Percentiles rank a stretch among this genome's conserved stretches.
Evolutionary conservation across 2,329 filamentous ascomycete genomes (phyloP).

Genomic region (Passalora sequoiae): DNA sequence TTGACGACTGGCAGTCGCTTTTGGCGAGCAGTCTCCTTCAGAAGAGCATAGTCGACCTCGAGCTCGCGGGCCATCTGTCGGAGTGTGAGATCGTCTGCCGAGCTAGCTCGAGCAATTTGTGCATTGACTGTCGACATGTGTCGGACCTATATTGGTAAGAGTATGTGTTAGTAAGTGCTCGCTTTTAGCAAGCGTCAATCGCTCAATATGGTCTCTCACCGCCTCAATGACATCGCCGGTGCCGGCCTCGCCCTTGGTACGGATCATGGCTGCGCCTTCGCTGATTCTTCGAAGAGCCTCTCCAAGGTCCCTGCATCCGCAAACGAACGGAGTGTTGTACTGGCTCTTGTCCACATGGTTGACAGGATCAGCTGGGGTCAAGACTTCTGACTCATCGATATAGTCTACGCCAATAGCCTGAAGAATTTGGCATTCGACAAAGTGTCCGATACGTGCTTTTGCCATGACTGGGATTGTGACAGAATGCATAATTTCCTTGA

Average conservation of each 20-base stretch:
- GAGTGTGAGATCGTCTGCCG: conserved; percentile 65
- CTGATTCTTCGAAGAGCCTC: conserved; percentile 86
- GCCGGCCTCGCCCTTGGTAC: conserved; percentile 96
- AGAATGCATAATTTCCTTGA: conserved; percentile 87
- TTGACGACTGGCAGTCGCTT: conserved; percentile 92
- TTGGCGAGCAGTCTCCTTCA: conserved; percentile 81
- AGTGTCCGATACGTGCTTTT: conserved; percentile 95
- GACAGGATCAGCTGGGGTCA: conserved; percentile 85
- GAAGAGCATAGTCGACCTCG: conserved; percentile 68
- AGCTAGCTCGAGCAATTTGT: conserved; percentile 69
- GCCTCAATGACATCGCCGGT: conserved; percentile 97
- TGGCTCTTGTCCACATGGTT: conserved; percentile 86
- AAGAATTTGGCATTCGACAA: conserved; percentile 96
- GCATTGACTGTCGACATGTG: conserved; percentile 88
- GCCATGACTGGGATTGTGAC: conserved; percentile 99
- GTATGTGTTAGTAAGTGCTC: not conserved
- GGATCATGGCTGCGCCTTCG: conserved; percentile 97
- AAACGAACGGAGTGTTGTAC: conserved; percentile 87
- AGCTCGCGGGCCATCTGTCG: conserved; percentile 76
- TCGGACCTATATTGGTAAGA: not conserved
- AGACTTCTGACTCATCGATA: conserved; percentile 96
- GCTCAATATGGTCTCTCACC: conserved; percentile 53
- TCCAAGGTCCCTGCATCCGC: conserved; percentile 88
- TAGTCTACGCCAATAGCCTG: conserved; percentile 94
- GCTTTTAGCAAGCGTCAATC: conserved; percentile 10